These are phyloP conservation scores for Ustulina deusta DNA, from an alignment of 2,329 filamentous ascomycete species.

Conservation along the genomic window DNA sequence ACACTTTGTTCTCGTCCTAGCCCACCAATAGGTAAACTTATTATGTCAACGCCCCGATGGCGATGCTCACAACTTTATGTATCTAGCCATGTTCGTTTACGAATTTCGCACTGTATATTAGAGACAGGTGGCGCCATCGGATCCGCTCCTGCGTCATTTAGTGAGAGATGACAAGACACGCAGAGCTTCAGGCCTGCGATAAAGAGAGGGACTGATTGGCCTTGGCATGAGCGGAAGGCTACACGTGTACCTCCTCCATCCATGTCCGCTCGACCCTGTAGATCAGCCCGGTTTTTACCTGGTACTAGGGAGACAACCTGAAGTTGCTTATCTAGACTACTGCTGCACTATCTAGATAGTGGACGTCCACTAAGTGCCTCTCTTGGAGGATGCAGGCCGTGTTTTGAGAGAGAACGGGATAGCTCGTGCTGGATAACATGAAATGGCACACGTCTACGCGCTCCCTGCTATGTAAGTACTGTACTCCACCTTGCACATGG, in stretches of 20 bases:
- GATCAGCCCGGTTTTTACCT: too few relatives aligned
- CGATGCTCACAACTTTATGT: neutral
- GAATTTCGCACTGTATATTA: neutral
- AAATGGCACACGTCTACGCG: neutral
- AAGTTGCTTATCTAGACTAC: too few relatives aligned
- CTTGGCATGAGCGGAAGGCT: conserved; percentile 16
- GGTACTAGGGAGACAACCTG: too few relatives aligned
- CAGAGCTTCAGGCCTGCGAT: conserved; percentile 33
- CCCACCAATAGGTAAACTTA: neutral
- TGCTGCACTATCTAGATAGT: too few relatives aligned
- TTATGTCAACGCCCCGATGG: neutral
- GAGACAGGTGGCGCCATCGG: conserved; percentile 31
- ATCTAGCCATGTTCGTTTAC: neutral
- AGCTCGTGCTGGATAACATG: neutral
- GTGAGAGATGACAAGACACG: too few relatives aligned
- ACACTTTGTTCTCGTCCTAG: neutral
- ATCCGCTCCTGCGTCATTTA: conserved; percentile 33
- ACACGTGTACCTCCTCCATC: too few relatives aligned
- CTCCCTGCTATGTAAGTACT: neutral
- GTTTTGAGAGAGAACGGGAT: too few relatives aligned
- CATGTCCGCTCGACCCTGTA: neutral
- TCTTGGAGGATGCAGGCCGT: too few relatives aligned
- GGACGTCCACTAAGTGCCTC: too few relatives aligned
- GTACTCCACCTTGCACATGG: neutral
- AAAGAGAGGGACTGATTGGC: conserved; percentile 28